These are phyloP conservation scores for Gastrodia elata DNA, from an alignment of 106 monocot genomes.

Conservation along the genomic window DNA sequence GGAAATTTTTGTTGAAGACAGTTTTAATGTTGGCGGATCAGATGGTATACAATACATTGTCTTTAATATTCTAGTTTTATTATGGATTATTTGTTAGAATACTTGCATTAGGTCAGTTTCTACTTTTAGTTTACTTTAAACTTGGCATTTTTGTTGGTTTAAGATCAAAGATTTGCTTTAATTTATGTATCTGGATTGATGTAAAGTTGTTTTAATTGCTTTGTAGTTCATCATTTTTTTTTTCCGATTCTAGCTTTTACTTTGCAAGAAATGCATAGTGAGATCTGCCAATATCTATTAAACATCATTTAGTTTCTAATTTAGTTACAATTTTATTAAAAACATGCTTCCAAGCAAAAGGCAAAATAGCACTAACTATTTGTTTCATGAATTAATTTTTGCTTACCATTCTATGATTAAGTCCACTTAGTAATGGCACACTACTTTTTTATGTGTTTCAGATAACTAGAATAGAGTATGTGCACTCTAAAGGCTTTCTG, in stretches of 20 bases:
- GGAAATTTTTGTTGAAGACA: conserved; percentile 83
- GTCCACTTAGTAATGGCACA: not conserved
- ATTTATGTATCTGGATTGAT: not conserved
- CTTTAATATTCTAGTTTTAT: not conserved
- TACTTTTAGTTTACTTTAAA: not conserved
- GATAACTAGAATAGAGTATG: conserved; percentile 94
- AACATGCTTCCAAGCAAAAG: not conserved
- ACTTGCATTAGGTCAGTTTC: not conserved
- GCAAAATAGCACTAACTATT: not conserved
- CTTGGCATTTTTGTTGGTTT: not conserved
- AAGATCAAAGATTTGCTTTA: too few relatives aligned
- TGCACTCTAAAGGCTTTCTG: conserved; percentile 82
- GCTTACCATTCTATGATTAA: conserved; percentile 2
- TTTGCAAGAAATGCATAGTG: not conserved
- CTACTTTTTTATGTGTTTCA: conserved; percentile 16
- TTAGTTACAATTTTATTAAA: not conserved
- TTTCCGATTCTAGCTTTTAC: not conserved
- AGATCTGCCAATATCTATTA: not conserved
- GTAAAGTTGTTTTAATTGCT: not conserved
- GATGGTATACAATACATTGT: conserved; percentile 49
- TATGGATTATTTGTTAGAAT: not conserved
- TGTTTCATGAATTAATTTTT: not conserved
- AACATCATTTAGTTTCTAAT: not conserved
- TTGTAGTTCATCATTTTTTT: not conserved
- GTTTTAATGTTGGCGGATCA: conserved; percentile 95